Conservation (phyloP, 495 filamentous ascomycete genomes). For the Haplographium delicatum region DNA sequence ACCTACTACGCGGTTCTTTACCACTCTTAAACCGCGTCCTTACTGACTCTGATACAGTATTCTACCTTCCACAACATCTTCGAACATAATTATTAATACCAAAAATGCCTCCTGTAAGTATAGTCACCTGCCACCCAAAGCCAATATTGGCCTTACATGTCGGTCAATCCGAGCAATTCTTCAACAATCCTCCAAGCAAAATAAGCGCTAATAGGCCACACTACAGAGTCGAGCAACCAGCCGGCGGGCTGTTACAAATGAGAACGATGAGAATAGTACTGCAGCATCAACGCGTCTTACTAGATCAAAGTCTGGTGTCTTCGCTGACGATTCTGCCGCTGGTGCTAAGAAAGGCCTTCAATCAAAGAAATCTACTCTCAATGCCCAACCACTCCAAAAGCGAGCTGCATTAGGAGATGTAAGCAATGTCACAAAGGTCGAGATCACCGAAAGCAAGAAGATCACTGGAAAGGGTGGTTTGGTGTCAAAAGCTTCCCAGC, state of each 20-base stretch:
- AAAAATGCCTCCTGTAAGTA: constrained; percentile 51
- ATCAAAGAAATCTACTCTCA: constrained; percentile 64
- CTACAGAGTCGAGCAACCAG: constrained; percentile 31
- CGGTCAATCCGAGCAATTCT: no score
- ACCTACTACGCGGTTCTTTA: constrained; percentile 10
- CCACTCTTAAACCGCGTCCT: constrained; percentile 20
- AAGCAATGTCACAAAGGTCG: constrained; percentile 85
- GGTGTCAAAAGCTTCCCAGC: constrained; percentile 71
- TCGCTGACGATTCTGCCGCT: constrained; percentile 50
- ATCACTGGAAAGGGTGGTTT: constrained; percentile 46
- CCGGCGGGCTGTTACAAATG: constrained; percentile 56
- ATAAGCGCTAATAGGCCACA: no score
- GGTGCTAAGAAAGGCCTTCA: constrained; percentile 67
- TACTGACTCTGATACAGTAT: constrained; percentile 17
- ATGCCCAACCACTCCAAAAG: constrained; percentile 50
- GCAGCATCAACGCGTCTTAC: constrained; percentile 73
- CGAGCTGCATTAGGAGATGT: constrained; percentile 85
- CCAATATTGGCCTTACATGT: no score
- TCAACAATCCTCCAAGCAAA: no score
- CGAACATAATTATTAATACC: constrained; percentile 24
- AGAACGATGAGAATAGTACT: constrained; percentile 83
- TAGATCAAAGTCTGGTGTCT: constrained; percentile 81
- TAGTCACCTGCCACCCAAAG: no score
- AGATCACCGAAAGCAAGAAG: constrained; percentile 70
- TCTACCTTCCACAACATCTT: constrained; percentile 5